These are phyloP conservation scores for Colletotrichum sp. DNA, from an alignment of 2,329 filamentous ascomycete species.

Conservation along the genomic window DNA sequence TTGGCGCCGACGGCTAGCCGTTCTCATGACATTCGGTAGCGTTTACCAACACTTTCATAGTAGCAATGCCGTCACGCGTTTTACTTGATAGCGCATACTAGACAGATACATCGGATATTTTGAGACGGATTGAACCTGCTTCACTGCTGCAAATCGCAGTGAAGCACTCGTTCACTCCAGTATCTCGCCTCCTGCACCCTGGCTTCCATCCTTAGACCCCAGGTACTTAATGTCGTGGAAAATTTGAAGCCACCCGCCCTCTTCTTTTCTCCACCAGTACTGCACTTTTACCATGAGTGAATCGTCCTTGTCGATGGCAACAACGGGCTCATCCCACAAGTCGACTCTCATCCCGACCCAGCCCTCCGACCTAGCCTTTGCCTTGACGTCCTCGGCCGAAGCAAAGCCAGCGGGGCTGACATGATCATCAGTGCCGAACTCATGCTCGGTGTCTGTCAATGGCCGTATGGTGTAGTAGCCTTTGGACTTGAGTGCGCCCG, in stretches of 20 bases:
- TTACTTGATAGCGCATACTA: neutral
- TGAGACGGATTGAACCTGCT: neutral
- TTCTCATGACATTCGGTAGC: neutral
- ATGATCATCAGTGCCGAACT: constrained; percentile 23
- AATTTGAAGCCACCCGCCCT: constrained; percentile 24
- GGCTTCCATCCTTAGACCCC: constrained; percentile 28
- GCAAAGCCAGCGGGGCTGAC: constrained; percentile 18
- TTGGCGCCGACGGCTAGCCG: neutral
- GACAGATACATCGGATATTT: neutral
- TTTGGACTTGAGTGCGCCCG: neutral
- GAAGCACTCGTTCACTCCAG: neutral
- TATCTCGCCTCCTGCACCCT: constrained; percentile 22
- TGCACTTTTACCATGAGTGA: constrained; percentile 30
- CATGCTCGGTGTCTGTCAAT: constrained; percentile 12
- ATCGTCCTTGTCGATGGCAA: neutral
- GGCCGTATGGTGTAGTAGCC: constrained; percentile 23
- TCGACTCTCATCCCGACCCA: constrained; percentile 34
- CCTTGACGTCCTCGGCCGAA: constrained; percentile 8
- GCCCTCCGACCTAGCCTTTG: constrained; percentile 17
- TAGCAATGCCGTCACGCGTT: no score
- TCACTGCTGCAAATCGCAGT: neutral
- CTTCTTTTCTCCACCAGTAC: constrained; percentile 33
- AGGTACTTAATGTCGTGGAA: constrained; percentile 33
- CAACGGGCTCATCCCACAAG: constrained; percentile 27
- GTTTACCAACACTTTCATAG: neutral